A percentile compares a stretch with the other conserved stretches of the same genome.
These are phyloP conservation scores for Acorus calamus DNA, from an alignment of 106 monocot genomes.

Conservation along the genomic window DNA sequence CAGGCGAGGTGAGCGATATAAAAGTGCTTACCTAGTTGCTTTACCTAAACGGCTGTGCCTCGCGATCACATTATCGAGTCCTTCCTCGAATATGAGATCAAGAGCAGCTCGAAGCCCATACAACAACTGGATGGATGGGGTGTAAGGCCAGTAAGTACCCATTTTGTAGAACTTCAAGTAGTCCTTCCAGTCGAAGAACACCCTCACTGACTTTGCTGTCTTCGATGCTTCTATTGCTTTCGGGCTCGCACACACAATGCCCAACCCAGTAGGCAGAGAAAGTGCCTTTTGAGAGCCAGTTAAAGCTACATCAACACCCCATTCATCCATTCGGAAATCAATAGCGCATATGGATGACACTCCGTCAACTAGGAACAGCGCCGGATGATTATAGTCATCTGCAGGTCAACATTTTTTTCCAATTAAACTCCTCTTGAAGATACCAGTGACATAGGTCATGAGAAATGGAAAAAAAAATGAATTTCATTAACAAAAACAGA, in stretches of 20 bases:
- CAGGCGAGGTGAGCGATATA: too few relatives aligned
- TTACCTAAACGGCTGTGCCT: conserved; percentile 74
- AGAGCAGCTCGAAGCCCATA: conserved; percentile 79
- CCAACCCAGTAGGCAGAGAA: conserved; percentile 82
- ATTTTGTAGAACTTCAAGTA: conserved; percentile 81
- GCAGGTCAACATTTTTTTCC: conserved; percentile 2
- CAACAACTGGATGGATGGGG: conserved; percentile 79
- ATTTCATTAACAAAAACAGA: not conserved
- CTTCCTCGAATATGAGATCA: conserved; percentile 85
- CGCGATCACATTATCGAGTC: conserved; percentile 76
- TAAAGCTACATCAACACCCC: conserved; percentile 84
- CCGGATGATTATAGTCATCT: conserved; percentile 70
- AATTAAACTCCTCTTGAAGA: too few relatives aligned
- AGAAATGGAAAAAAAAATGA: not conserved
- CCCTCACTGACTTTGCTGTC: conserved; percentile 70
- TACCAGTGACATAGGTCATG: not conserved
- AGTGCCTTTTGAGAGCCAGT: conserved; percentile 92
- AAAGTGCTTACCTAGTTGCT: conserved; percentile 55
- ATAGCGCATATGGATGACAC: conserved; percentile 86
- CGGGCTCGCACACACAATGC: conserved; percentile 79
- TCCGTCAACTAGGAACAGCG: conserved; percentile 74
- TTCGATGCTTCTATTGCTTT: conserved; percentile 85
- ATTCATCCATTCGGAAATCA: conserved; percentile 95
- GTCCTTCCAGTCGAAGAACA: conserved; percentile 91
- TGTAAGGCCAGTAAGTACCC: conserved; percentile 88